Base-by-base conservation (phyloP, 1,284 basidiomycete species). In the Naganishia liquefaciens region DNA sequence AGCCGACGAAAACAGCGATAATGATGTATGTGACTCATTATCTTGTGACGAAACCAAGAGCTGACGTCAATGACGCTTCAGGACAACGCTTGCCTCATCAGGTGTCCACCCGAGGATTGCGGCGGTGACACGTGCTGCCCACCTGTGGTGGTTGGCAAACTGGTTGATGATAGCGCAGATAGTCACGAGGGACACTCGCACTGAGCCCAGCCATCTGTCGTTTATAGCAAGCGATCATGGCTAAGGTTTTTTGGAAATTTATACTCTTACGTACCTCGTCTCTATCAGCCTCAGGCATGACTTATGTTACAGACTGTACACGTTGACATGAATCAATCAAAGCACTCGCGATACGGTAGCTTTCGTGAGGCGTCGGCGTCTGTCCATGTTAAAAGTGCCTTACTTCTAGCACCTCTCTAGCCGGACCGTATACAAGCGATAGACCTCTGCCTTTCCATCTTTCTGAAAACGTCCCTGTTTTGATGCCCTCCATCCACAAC, bases 101-200 rank as follows among this genome's bases (percentile, higher is more conserved):
- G 77, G 44, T 80, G 79, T 67, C 77, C 78, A n/a, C 79, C 79
- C 5, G 77, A 78, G 54, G 68, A 73, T 63, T 80, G 79, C 62
- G 76, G 71, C 17, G 72, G 75, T 9, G 75, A 76, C 54, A 77
- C 77, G 27, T 80, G 79, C 68, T 80, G 79, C 67, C 78, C 79
- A 13, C 76, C 77, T 5, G 50, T 65, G 28, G 40, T 50, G 2
- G 51, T 64, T 6, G 69, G 66, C 13, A 67, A 70, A 30, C 65
- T 76, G 42, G 68, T 73, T 27, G 69, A 76, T 4, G 69, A 73
- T 10, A 60, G 39, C 33, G 28, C 21, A 11, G 57, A 60, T 2
- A 25, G 46, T 27, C 57, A 60, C 23, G 44, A 49, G 21, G 57
- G 47, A 17, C 57, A 60, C 28, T 60, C 57, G 30, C 57, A 60